Base-by-base conservation (phyloP, 2,329 filamentous ascomycete species). In the Apiospora arundinis region DNA sequence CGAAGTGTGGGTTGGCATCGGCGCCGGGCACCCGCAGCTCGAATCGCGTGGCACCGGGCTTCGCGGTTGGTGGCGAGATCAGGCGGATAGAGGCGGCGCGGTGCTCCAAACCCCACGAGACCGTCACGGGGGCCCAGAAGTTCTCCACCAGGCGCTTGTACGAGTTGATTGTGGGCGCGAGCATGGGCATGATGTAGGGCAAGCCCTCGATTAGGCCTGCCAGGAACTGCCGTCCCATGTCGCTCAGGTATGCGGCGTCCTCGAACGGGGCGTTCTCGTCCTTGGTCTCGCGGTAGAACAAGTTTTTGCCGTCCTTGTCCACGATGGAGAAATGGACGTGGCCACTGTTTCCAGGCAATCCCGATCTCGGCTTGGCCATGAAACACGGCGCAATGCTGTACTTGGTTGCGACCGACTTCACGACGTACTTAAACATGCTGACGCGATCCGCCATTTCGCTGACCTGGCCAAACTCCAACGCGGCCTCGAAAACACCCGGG, bases 101-200 rank as follows among this genome's bases (percentile, higher is more conserved):
- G 81, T 99, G 95, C 82, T 98, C 96, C 6, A 98, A 85, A 0
- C 96, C 96, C 96, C 96, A 99, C 0, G 94, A 97, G 0, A 98
- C 96, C 0, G 95, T 98, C 7, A 99, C 96, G 0, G 96, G 96
- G 0, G 96, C 96, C 96, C 96, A 99, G 83, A 98, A 98, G 84
- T 98, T 98, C 85, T 99, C 96, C 2, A 99, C 96, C 0, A 99
- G 88, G 4, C 96, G 92, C 84, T 99, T 99, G 87, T 99, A 99
- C 73, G 94, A 97, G 87, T 99, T 99, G 79, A 99, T 90, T 0
- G 94, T 99, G 0, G 96, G 96, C 0, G 95, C 96, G 16, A 99
- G 87, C 72, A 98, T 86, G 0, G 96, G 96, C 96, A 99, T 99
- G 75, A 98, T 90, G 78, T 98, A 94, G 2, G 96, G 94, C 4